These are phyloP conservation scores for Paramecium biaurelia DNA, from an alignment of 73 alveolate species.

Conservation along the genomic window DNA sequence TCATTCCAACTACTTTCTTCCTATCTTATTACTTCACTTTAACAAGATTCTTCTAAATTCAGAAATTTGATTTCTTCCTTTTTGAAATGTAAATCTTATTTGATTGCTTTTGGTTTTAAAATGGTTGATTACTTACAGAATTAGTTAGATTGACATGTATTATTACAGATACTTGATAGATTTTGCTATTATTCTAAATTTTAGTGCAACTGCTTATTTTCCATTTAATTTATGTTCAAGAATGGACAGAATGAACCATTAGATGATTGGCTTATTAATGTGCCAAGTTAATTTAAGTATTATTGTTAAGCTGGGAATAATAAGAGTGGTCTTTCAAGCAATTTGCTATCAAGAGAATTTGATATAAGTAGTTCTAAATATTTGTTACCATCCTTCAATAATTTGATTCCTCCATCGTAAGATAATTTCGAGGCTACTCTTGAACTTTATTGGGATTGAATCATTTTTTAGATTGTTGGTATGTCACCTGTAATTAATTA, in stretches of 20 bases:
- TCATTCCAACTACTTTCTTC: background rate
- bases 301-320: background rate
- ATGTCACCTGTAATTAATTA: background rate
- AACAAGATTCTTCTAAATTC: background rate
- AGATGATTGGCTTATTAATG: background rate
- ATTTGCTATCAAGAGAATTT: conserved; percentile 20
- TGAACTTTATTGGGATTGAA: background rate
- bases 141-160: background rate
- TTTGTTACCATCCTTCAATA: background rate
- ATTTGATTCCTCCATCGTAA: background rate
- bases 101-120: background rate
- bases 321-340: background rate
- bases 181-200: background rate
- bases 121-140: background rate
- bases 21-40: background rate
- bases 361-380: background rate
- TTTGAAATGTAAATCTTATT: background rate
- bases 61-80: background rate
- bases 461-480: background rate
- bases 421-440: background rate
- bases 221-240: background rate
- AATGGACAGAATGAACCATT: background rate
- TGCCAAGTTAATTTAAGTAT: background rate
- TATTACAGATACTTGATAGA: background rate
- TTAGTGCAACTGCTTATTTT: background rate